Evolutionary conservation across 2,329 filamentous ascomycete genomes (phyloP).

Genomic region (Biscogniauxia marginata): DNA sequence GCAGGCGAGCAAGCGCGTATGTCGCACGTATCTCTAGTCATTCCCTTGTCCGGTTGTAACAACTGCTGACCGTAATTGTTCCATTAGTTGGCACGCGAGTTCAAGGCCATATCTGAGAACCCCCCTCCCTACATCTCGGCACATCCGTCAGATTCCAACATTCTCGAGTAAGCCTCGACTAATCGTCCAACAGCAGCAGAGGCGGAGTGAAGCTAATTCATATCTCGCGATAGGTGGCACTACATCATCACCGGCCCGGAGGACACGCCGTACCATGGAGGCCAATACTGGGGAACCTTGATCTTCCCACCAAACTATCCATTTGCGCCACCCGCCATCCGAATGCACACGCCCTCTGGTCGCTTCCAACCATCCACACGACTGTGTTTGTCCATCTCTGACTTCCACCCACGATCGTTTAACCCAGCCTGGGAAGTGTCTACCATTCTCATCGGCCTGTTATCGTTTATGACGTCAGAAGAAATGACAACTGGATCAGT

Average conservation of each 20-base stretch:
- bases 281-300: conserved; percentile 97
- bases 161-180: conserved; percentile 68
- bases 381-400: conserved; percentile 91
- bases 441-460: conserved; percentile 88
- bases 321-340: conserved; percentile 93
- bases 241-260: conserved; percentile 95
- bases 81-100: conserved; percentile 58
- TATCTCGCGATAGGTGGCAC: conserved; percentile 65
- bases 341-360: conserved; percentile 97
- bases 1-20: conserved; percentile 69
- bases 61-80: conserved; percentile 24
- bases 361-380: conserved; percentile 92
- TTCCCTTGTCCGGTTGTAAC: too few relatives aligned
- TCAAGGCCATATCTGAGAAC: conserved; percentile 64
- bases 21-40: conserved; percentile 23
- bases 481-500: conserved; percentile 97
- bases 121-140: conserved; percentile 87
- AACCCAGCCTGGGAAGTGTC: conserved; percentile 98
- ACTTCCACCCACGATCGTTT: conserved; percentile 97
- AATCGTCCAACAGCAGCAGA: conserved; percentile 2
- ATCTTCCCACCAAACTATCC: conserved; percentile 96
- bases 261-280: conserved; percentile 87
- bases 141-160: conserved; percentile 87
- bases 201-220: conserved; percentile 4
- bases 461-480: conserved; percentile 98